Evolutionary conservation across 1,139 yeast genomes (phyloP), one percentile per base, ranked within the genome.

Genomic region (Candida gigantensis): DNA sequence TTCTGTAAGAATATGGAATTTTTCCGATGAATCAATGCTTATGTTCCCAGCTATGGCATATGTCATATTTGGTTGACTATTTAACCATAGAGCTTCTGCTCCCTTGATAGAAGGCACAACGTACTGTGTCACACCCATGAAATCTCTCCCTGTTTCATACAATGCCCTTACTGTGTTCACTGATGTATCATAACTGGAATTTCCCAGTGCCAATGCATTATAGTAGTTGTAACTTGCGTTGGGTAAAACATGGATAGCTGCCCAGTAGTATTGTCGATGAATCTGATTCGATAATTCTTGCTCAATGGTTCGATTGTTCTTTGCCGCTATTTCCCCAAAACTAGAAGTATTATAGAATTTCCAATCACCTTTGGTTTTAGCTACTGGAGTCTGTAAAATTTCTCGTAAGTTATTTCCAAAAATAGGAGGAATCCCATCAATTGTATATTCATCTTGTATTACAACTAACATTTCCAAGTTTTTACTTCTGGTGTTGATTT

Each of bases 221-320:
- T 52, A 50, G 21, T 51, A 59, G 36, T 60, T 57, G 32, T 47
- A 52, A 15, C 70, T 56, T 2, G 76, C 72, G 45, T 72, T 68
- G 5, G 65, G 60, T 20, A 52, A 52, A 11, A 74, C 67, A 41
- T 65, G 64, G 20, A 74, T 52, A 2, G 73, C 60, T 2, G 63
- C 54, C 79, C 79, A 74, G 42, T 60, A 68, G 8, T 55, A 28
- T 46, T 73, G 77, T 41, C 69, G 72, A 50, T 73, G 75, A 4
- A 74, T 57, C 37, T 58, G 58, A 12, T 65, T 46, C 15, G 36
- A 33, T 17, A 73, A 47, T 47, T 65, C 72, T 28, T 55, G 57
- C 37, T 44, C 58, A 10, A 57, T 46, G 13, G 62, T 56, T 28
- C 57, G 49, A 34, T 64, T 57, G 24, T 34, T 19, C 7, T 46